Evolutionary conservation across 805 yeast species (phyloP).

Genomic region (Barnettozyma botsteinii): DNA sequence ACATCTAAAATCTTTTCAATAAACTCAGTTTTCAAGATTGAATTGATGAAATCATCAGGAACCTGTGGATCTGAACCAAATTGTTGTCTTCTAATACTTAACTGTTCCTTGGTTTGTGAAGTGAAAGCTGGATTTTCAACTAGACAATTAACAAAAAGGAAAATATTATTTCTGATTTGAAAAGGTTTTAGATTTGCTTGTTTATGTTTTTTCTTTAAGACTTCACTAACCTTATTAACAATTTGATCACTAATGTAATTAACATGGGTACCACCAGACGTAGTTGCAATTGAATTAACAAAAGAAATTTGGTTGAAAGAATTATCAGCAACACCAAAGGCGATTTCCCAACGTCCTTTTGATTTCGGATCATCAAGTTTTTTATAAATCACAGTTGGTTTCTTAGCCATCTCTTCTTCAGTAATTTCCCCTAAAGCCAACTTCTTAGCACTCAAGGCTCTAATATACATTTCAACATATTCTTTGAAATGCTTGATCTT

Average conservation of each 20-base stretch:
- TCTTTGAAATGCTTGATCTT: constrained; percentile 72
- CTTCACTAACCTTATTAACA: constrained; percentile 67
- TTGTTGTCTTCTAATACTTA: constrained; percentile 82
- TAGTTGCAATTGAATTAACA: constrained; percentile 96
- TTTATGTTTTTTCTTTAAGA: constrained; percentile 61
- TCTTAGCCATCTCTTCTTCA: constrained; percentile 33
- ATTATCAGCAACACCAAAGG: constrained; percentile 89
- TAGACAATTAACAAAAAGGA: constrained; percentile 83
- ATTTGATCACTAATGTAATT: constrained; percentile 81
- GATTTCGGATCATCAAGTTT: constrained; percentile 51
- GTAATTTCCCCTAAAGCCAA: constrained; percentile 25
- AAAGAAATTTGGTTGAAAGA: constrained; percentile 90
- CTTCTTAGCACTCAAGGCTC: constrained; percentile 52
- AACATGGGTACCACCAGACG: constrained; percentile 95
- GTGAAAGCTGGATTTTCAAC: constrained; percentile 97
- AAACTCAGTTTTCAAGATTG: constrained; percentile 67
- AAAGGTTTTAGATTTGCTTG: constrained; percentile 73
- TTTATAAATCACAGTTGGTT: constrained; percentile 70
- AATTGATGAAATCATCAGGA: constrained; percentile 69
- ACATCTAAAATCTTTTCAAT: constrained; percentile 66
- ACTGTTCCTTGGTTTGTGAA: constrained; percentile 93
- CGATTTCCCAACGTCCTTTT: constrained; percentile 80
- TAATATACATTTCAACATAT: constrained; percentile 85
- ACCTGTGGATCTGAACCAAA: constrained; percentile 85
- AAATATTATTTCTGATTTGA: constrained; percentile 87